phyloP scores from a whole-genome alignment of 495 filamentous ascomycete species.

The Rusavskia elegans region DNA sequence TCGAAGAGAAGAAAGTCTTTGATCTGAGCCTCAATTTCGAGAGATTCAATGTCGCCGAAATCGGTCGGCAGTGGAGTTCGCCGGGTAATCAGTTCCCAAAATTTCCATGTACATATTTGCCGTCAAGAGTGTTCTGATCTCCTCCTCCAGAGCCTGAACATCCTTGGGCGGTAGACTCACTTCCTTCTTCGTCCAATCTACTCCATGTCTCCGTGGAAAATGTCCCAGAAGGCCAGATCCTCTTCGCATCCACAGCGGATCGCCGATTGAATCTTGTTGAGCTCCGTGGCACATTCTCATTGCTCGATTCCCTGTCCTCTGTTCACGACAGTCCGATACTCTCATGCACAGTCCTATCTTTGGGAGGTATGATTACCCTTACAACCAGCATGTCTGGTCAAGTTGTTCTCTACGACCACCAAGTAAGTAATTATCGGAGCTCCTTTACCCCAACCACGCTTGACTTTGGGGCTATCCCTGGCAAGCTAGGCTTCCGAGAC shows the following conservation, averaged over 20 bases:
- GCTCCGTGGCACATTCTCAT: constrained; percentile 13
- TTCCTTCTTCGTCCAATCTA: constrained; percentile 36
- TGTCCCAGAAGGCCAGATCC: constrained; percentile 9
- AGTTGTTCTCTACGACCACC: constrained; percentile 26
- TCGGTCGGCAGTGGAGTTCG: constrained; percentile 27
- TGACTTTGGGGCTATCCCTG: too few species aligned
- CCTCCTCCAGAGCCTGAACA: constrained; percentile 29
- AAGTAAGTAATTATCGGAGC: too few species aligned
- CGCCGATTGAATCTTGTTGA: constrained; percentile 31
- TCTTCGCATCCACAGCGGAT: constrained; percentile 38
- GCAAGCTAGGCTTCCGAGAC: too few species aligned
- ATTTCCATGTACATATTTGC: not conserved
- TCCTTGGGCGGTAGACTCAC: constrained; percentile 21
- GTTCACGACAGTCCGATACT: constrained; percentile 47
- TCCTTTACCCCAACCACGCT: too few species aligned
- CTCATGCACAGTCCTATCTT: constrained; percentile 22
- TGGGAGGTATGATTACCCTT: constrained; percentile 17
- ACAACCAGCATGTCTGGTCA: constrained; percentile 50
- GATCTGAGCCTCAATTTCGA: constrained; percentile 43
- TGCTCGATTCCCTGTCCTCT: constrained; percentile 17
- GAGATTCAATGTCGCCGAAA: constrained; percentile 28
- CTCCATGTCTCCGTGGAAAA: constrained; percentile 34
- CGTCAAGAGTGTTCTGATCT: not conserved
- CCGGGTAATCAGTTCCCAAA: constrained; percentile 25
- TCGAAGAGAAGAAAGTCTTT: constrained; percentile 49